Evolutionary conservation across 768 basidiomycete genomes (phyloP), one percentile per base, ranked within the genome.

Genomic region (Asterophora lycoperdoides): DNA sequence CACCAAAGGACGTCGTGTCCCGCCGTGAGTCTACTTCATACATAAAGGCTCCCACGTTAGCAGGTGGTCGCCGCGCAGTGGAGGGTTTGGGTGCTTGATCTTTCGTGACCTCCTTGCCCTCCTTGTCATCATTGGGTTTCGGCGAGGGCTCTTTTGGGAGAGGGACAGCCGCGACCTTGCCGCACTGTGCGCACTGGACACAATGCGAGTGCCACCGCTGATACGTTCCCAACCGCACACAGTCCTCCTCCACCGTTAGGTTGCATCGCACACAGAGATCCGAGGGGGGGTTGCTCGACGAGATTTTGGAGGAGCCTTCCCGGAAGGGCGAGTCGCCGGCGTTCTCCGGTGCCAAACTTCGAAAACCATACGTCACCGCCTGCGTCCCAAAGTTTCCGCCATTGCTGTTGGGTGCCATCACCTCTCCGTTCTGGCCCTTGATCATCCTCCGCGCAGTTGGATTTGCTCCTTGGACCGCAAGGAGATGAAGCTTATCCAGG

Each of bases 191-290:
- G 57, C 96, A 99, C 50, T 86, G 82, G n/a, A 99, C 71, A 64
- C 96, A 99, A 28, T 88, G 77, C 1, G 92, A 89, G 68, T 99
- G 96, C 96, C 96, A 98, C 39, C 95, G 79, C 61, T 92, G 86
- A 69, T 93, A 95, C n/a, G 93, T 94, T 29, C 93, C 96, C 23
- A 95, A 70, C 49, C 96, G 79, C 38, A 92, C 89, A 60, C 96
- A 98, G 56, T 98, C 96, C 64, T 99, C 96, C 68, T 99, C 96
- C 18, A 99, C 91, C 0, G 95, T 95, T 53, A 83, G 73, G 36
- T 79, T 77, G 66, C 96, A 99, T 60, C 81, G 84, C 43, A 92
- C 80, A 62, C 96, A 99, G 34, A 93, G 79, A 70, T 99, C 96
- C 14, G 87, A 89, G 6, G 90, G 90, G 13, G 88, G 86, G 54